Evolutionary conservation across 768 basidiomycete species (phyloP).

Genomic region (Termitomyces sp.): DNA sequence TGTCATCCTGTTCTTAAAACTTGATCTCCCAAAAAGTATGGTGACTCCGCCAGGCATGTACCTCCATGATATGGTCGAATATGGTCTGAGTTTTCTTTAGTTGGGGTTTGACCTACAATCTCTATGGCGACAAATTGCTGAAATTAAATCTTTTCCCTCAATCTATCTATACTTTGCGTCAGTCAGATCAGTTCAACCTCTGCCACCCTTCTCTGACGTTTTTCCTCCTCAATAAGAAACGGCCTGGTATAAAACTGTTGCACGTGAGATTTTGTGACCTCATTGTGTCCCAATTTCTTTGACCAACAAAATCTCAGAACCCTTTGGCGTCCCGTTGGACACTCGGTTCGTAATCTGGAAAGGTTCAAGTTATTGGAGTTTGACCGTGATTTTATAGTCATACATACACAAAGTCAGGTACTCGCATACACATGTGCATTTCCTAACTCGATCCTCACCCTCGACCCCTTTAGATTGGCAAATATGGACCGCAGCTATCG

Average conservation of each 20-base stretch:
- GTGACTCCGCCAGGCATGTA: conserved; percentile 38
- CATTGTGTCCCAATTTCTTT: neutral
- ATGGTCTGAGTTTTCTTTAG: conserved; percentile 17
- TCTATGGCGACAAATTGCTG: conserved; percentile 56
- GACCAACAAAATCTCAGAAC: conserved; percentile 19
- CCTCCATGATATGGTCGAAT: conserved; percentile 10
- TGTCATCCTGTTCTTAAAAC: neutral
- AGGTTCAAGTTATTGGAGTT: neutral
- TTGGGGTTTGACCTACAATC: conserved; percentile 62
- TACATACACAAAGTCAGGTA: conserved; percentile 54
- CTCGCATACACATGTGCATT: neutral
- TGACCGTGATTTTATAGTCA: conserved; percentile 24
- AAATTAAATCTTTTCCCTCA: conserved; percentile 48
- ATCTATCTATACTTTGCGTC: conserved; percentile 43
- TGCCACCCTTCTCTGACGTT: neutral
- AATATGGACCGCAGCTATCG: conserved; percentile 51
- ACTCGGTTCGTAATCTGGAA: conserved; percentile 29
- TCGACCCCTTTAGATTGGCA: conserved; percentile 43
- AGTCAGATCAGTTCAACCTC: conserved; percentile 9
- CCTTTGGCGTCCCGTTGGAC: conserved; percentile 46
- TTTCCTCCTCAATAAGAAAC: conserved; percentile 29
- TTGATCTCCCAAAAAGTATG: conserved; percentile 33
- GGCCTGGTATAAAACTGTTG: conserved; percentile 46
- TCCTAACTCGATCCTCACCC: neutral
- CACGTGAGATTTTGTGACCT: conserved; percentile 24